Conservation (phyloP, 208 protist genomes). For the Leishmania gerbilli region DNA sequence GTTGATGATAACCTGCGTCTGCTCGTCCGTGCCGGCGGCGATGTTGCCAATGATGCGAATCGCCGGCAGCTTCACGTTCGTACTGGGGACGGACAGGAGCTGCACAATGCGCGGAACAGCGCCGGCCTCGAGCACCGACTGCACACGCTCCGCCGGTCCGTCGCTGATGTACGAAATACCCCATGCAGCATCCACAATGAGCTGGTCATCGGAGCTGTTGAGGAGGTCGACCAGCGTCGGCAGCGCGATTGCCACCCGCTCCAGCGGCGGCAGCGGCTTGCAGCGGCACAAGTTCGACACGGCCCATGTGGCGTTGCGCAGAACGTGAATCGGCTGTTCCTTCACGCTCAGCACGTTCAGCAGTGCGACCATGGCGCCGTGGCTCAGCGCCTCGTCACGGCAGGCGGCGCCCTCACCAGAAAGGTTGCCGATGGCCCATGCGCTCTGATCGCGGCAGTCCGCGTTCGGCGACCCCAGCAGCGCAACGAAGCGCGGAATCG, state of each 20-base stretch:
- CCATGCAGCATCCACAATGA: slow-evolving; percentile 97
- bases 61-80: slow-evolving; percentile 93
- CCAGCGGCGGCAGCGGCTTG: slow-evolving; percentile 93
- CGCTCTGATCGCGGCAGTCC: slow-evolving; percentile 97
- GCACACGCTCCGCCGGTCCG: slow-evolving; percentile 94
- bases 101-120: slow-evolving; percentile 91
- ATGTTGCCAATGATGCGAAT: slow-evolving; percentile 98
- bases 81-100: slow-evolving; percentile 82
- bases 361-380: slow-evolving; percentile 80
- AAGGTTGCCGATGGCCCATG: slow-evolving; percentile 99
- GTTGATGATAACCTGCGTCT: slow-evolving; percentile 98
- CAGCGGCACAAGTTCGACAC: slow-evolving; percentile 98
- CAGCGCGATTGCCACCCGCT: slow-evolving; percentile 77
- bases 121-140: slow-evolving; percentile 93
- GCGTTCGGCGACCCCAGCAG: slow-evolving; percentile 89
- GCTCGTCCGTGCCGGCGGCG: slow-evolving; percentile 96
- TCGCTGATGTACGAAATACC: slow-evolving; percentile 97
- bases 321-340: slow-evolving; percentile 58
- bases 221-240: slow-evolving; percentile 90
- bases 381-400: slow-evolving; percentile 92
- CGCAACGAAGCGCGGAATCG: slow-evolving; percentile 95
- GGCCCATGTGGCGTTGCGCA: slow-evolving; percentile 97
- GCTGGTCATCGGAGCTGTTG: slow-evolving; percentile 91
- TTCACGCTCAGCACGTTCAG: slow-evolving; percentile 64
- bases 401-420: slow-evolving; percentile 95